Percentiles rank a stretch among this genome's conserved stretches.
These are phyloP conservation scores for Colletotrichum eremochloae DNA, from an alignment of 2,329 filamentous ascomycete genomes.

Conservation along the genomic window DNA sequence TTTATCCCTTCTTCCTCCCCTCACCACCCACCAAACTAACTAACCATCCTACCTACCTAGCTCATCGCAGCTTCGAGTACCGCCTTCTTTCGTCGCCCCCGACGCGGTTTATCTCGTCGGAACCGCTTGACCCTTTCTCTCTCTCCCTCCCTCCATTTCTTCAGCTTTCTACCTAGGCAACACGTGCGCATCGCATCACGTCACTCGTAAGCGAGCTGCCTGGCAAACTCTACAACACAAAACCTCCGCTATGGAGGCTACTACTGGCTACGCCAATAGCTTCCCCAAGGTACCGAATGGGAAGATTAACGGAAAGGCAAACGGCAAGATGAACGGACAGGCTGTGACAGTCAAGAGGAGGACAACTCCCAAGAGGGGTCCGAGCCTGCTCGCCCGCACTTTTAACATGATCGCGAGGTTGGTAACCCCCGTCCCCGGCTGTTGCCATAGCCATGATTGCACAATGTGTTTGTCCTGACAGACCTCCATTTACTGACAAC, in stretches of 20 bases:
- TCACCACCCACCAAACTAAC: not conserved
- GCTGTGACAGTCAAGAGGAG: slow-evolving; percentile 51
- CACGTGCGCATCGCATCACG: slow-evolving; percentile 15
- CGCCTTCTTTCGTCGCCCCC: not conserved
- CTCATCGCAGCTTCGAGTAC: slow-evolving; percentile 5
- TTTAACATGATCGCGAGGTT: slow-evolving; percentile 67
- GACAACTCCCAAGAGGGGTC: slow-evolving; percentile 44
- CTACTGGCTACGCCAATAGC: slow-evolving; percentile 56
- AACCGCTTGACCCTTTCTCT: not conserved
- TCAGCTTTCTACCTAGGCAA: not conserved
- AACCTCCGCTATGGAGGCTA: slow-evolving; percentile 53
- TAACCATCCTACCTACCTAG: not conserved
- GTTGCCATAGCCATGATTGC: slow-evolving; percentile 13
- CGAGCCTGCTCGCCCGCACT: slow-evolving; percentile 54
- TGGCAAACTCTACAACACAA: slow-evolving; percentile 21
- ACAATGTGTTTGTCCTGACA: not conserved
- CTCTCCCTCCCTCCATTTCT: not conserved
- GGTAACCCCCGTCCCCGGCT: not conserved
- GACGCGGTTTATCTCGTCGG: not conserved
- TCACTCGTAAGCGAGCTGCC: slow-evolving; percentile 32
- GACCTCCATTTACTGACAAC: slow-evolving; percentile 5
- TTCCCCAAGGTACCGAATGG: slow-evolving; percentile 46
- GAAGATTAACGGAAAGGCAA: slow-evolving; percentile 49
- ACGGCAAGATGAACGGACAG: slow-evolving; percentile 53
- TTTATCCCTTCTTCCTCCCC: not conserved